phyloP scores from a whole-genome alignment of 2,329 filamentous ascomycete genomes.

The Penicillium sp. region DNA sequence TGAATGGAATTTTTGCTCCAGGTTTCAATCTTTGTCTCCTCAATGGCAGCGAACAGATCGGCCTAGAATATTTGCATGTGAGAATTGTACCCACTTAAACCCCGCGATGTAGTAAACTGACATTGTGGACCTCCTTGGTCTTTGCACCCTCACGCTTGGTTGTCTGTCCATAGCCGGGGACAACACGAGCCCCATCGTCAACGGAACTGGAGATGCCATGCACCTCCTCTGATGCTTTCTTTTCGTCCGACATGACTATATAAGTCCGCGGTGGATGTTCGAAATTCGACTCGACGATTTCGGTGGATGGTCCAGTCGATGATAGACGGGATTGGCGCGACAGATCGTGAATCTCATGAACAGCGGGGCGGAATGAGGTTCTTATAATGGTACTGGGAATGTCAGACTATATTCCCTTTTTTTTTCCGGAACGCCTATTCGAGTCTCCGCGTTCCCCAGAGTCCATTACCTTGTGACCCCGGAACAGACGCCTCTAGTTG shows the following conservation, averaged over 20 bases:
- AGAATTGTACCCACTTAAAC: not conserved
- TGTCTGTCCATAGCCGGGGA: constrained; percentile 24
- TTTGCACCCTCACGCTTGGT: constrained; percentile 34
- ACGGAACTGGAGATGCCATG: constrained; percentile 21
- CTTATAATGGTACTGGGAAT: constrained; percentile 17
- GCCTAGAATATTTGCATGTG: constrained; percentile 35
- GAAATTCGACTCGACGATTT: not conserved
- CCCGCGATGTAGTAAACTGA: constrained; percentile 22
- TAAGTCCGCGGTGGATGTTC: not conserved
- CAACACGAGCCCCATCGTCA: constrained; percentile 17
- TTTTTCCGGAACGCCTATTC: constrained; percentile 7
- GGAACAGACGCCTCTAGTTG: constrained; percentile 8
- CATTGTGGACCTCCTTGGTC: constrained; percentile 46
- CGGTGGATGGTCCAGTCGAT: not conserved
- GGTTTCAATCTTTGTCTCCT: constrained; percentile 45
- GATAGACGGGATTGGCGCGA: constrained; percentile 5
- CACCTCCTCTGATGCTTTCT: constrained; percentile 16
- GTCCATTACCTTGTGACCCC: constrained; percentile 19
- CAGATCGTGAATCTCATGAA: constrained; percentile 3
- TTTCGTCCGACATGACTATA: constrained; percentile 23
- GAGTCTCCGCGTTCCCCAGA: constrained; percentile 17
- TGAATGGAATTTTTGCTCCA: constrained; percentile 34
- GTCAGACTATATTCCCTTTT: constrained; percentile 2
- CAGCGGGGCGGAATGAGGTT: constrained; percentile 15
- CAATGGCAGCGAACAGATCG: constrained; percentile 50